Evolutionary conservation across 495 filamentous ascomycete species (phyloP).

Genomic region (Hypoxylon perforatum): DNA sequence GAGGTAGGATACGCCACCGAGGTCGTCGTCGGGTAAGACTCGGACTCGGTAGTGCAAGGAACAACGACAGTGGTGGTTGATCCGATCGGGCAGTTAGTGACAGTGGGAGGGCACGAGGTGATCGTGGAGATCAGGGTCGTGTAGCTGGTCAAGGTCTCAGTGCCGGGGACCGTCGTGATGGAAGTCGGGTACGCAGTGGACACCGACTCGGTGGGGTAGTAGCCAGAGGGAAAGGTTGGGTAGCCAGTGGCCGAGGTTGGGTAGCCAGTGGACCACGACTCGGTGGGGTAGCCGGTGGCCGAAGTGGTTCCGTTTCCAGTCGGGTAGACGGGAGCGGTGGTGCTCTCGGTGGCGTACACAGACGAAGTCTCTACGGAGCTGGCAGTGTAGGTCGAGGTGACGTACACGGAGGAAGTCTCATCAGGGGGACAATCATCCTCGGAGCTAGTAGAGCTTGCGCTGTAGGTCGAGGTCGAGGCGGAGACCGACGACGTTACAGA

Average conservation of each 20-base stretch:
- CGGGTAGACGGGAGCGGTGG: background rate
- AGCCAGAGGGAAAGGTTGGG: too few species aligned
- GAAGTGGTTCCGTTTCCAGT: background rate
- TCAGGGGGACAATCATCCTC: too few species aligned
- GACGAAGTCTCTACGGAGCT: too few species aligned
- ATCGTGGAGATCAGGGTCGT: conserved; percentile 52
- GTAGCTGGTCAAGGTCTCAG: conserved; percentile 25
- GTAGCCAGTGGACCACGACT: conserved; percentile 10
- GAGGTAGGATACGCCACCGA: conserved; percentile 5
- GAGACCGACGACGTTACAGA: conserved; percentile 1
- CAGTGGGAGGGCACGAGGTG: conserved; percentile 60
- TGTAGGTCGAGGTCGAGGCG: too few species aligned
- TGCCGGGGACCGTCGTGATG: conserved; percentile 1
- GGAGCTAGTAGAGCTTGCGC: too few species aligned
- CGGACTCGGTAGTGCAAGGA: conserved; percentile 26
- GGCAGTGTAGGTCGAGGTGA: background rate
- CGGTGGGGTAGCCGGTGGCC: conserved; percentile 17
- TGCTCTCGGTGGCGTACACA: background rate
- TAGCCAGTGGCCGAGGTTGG: conserved; percentile 8
- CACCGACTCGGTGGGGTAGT: conserved; percentile 2
- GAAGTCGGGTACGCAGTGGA: conserved; percentile 15
- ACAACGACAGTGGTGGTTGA: conserved; percentile 31
- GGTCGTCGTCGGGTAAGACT: conserved; percentile 21
- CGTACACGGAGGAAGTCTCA: too few species aligned
- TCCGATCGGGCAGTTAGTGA: conserved; percentile 63